phyloP scores from a whole-genome alignment of 208 protist species.

The Crithidia expoeki region DNA sequence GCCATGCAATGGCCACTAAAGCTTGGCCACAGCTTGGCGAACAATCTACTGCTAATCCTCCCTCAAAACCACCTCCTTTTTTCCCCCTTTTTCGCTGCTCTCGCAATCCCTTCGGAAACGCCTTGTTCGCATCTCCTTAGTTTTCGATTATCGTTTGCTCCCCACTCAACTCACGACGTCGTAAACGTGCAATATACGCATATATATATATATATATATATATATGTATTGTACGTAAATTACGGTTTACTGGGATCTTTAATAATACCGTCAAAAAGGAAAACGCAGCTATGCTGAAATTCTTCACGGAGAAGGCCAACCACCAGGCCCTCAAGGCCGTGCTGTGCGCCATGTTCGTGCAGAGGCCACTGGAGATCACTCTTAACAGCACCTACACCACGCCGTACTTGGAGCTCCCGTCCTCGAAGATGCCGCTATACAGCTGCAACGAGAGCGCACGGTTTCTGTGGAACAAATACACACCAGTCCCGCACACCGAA shows the following conservation, averaged over 20 bases:
- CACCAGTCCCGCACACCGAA: constrained; percentile 9
- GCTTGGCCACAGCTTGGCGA: too few species aligned
- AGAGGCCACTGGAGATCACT: constrained; percentile 65
- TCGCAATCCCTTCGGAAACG: too few species aligned
- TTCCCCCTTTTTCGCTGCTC: too few species aligned
- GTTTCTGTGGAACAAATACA: constrained; percentile 27
- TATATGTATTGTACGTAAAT: too few species aligned
- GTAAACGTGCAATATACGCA: too few species aligned
- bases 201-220: too few species aligned
- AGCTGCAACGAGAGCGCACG: constrained; percentile 77
- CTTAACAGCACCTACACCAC: constrained; percentile 68
- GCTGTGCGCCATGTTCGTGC: constrained; percentile 56
- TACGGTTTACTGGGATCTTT: neutral
- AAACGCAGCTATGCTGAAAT: constrained; percentile 32
- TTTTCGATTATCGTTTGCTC: too few species aligned
- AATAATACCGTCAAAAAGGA: neutral
- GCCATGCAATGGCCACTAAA: too few species aligned
- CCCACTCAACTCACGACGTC: too few species aligned
- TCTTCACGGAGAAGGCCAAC: constrained; percentile 91
- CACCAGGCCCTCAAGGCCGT: constrained; percentile 87
- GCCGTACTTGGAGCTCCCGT: constrained; percentile 62
- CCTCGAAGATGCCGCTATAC: constrained; percentile 54
- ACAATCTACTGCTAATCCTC: too few species aligned
- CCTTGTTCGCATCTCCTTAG: too few species aligned
- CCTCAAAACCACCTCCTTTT: too few species aligned